Evolutionary conservation across 2,329 filamentous ascomycete genomes (phyloP).

Genomic region (Coleophoma cylindrospora): DNA sequence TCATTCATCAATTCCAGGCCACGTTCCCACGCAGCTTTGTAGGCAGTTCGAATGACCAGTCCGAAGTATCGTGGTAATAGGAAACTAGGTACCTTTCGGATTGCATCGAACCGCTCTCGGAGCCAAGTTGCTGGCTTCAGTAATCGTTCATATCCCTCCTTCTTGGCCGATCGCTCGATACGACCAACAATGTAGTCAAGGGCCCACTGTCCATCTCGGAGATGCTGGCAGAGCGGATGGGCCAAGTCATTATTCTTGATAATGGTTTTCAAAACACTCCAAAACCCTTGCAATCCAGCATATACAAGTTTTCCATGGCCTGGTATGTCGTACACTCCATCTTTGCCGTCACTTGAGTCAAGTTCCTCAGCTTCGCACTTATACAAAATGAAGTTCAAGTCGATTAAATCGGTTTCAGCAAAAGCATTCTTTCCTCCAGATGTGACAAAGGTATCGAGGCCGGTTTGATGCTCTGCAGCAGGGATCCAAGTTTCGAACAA

Average conservation of each 20-base stretch:
- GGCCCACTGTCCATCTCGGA: conserved; percentile 88
- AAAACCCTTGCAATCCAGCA: conserved; percentile 97
- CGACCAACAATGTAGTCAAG: conserved; percentile 81
- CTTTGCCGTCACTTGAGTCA: conserved; percentile 70
- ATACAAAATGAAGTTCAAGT: conserved; percentile 90
- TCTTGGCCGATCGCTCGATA: conserved; percentile 65
- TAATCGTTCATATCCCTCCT: conserved; percentile 57
- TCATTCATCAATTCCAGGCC: conserved; percentile 74
- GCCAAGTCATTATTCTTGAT: conserved; percentile 87
- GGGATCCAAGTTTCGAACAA: conserved; percentile 97
- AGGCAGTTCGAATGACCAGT: conserved; percentile 80
- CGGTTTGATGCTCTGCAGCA: conserved; percentile 74
- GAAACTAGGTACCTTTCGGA: conserved; percentile 81
- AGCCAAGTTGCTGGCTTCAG: conserved; percentile 71
- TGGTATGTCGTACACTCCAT: conserved; percentile 88
- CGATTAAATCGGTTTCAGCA: conserved; percentile 65
- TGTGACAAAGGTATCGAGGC: conserved; percentile 82
- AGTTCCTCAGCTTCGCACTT: conserved; percentile 85
- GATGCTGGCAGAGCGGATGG: conserved; percentile 88
- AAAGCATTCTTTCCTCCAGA: conserved; percentile 78
- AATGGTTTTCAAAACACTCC: conserved; percentile 82
- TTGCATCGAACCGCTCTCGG: conserved; percentile 76
- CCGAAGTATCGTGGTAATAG: conserved; percentile 91
- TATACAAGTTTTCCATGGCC: conserved; percentile 83
- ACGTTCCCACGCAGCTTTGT: conserved; percentile 75